These are phyloP conservation scores for Hylodesmum podocarpum DNA, from an alignment of 306 rosid genomes.

Conservation along the genomic window DNA sequence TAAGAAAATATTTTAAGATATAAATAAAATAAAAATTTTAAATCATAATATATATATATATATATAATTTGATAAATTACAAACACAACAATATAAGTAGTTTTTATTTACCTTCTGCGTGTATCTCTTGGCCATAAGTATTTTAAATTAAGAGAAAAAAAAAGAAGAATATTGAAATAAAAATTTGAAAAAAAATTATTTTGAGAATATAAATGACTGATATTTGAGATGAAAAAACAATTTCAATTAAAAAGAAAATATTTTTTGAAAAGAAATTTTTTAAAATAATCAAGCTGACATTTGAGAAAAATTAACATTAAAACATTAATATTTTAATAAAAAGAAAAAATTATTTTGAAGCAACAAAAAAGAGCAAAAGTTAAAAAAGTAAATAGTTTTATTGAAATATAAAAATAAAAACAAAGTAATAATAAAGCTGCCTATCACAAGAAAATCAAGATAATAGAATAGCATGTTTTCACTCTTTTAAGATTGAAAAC, in stretches of 20 bases:
- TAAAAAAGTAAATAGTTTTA: background rate
- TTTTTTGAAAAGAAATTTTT: background rate
- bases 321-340: background rate
- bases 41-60: too few relatives aligned
- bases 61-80: background rate
- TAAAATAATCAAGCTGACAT: background rate
- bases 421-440: background rate
- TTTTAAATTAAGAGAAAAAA: too few relatives aligned
- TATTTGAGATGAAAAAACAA: background rate
- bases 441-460: background rate
- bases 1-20: background rate
- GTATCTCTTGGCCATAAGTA: too few relatives aligned
- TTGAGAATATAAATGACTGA: background rate
- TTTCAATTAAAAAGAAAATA: too few relatives aligned
- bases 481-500: background rate
- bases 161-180: too few relatives aligned
- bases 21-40: background rate
- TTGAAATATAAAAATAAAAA: background rate
- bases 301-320: background rate
- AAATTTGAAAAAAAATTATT: background rate
- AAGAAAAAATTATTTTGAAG: too few relatives aligned
- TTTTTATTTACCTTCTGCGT: too few relatives aligned
- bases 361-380: background rate
- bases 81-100: too few relatives aligned
- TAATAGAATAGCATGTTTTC: background rate